Evolutionary conservation across 2,329 filamentous ascomycete genomes (phyloP).

Genomic region (Colletotrichum noveboracense): DNA sequence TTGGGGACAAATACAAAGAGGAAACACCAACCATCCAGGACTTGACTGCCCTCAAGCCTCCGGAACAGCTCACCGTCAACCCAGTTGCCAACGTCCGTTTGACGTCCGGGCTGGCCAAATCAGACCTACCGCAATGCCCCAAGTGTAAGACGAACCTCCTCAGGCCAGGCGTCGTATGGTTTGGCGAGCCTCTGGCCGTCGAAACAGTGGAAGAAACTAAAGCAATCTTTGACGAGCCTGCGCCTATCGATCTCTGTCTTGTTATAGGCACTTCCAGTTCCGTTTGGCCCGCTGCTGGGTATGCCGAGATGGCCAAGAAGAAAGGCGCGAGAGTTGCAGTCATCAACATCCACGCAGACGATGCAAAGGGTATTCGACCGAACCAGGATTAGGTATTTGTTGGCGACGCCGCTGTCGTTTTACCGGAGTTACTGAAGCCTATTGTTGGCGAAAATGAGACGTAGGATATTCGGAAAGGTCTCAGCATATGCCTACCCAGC

Average conservation of each 20-base stretch:
- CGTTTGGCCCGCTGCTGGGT: conserved; percentile 70
- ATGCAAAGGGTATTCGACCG: conserved; percentile 11
- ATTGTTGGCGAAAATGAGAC: background rate
- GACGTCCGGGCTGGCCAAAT: conserved; percentile 47
- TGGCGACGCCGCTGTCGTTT: conserved; percentile 11
- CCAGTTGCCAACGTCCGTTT: background rate
- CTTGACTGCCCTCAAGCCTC: conserved; percentile 6
- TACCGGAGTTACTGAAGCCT: conserved; percentile 19
- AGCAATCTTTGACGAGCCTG: conserved; percentile 49
- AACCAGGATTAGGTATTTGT: conserved; percentile 23
- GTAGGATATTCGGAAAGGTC: background rate
- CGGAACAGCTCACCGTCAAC: background rate
- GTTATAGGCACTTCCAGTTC: conserved; percentile 70
- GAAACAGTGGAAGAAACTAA: conserved; percentile 57
- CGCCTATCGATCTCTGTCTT: conserved; percentile 65
- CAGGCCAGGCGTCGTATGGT: conserved; percentile 73
- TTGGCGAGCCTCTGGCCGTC: conserved; percentile 62
- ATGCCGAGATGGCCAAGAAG: conserved; percentile 57
- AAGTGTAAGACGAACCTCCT: conserved; percentile 58
- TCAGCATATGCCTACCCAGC: fast-evolving
- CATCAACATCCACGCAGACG: conserved; percentile 62
- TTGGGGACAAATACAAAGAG: conserved; percentile 48
- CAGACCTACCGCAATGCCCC: conserved; percentile 66
- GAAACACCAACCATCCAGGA: conserved; percentile 9
- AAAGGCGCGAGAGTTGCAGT: conserved; percentile 67